A percentile compares a stretch with the other conserved stretches of the same genome.
These are phyloP conservation scores for Austroboletus niveus DNA, from an alignment of 1,284 basidiomycete species.

Conservation along the genomic window DNA sequence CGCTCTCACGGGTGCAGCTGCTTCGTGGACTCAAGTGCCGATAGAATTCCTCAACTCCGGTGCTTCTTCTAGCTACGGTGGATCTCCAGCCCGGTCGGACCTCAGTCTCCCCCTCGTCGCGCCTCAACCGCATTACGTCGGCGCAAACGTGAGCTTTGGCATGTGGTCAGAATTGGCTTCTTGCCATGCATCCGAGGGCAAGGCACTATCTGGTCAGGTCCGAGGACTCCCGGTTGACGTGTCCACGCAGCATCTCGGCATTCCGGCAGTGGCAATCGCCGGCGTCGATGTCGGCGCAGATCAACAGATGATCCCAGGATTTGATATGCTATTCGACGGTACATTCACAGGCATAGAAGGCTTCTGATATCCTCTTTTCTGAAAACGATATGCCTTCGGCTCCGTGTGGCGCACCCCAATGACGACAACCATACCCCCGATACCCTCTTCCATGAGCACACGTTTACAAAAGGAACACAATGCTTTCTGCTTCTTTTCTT, in stretches of 20 bases:
- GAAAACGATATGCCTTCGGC: not conserved
- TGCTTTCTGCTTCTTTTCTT: no score
- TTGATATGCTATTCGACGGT: slow-evolving; percentile 26
- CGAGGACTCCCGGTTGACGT: not conserved
- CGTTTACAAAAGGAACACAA: no score
- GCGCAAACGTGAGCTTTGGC: slow-evolving; percentile 19
- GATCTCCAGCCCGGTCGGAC: slow-evolving; percentile 45
- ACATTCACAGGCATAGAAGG: slow-evolving; percentile 6
- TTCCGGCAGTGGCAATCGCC: slow-evolving; percentile 10
- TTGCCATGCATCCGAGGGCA: slow-evolving; percentile 6
- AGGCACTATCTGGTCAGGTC: slow-evolving; percentile 1
- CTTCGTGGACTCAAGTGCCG: not conserved
- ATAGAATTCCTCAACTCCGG: slow-evolving; percentile 29
- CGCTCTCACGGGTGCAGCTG: no score
- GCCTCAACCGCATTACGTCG: slow-evolving; percentile 33
- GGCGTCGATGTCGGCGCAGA: not conserved
- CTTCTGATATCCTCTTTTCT: slow-evolving; percentile 1
- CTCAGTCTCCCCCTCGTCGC: slow-evolving; percentile 35
- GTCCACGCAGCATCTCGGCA: slow-evolving; percentile 4
- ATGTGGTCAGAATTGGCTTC: slow-evolving; percentile 22
- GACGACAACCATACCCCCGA: no score
- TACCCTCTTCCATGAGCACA: no score
- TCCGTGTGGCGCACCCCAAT: no score
- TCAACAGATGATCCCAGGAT: slow-evolving; percentile 3
- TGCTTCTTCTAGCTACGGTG: slow-evolving; percentile 44